Evolutionary conservation across 148 eudicot species (phyloP).

Genomic region (Rhododendron williamsianum): DNA sequence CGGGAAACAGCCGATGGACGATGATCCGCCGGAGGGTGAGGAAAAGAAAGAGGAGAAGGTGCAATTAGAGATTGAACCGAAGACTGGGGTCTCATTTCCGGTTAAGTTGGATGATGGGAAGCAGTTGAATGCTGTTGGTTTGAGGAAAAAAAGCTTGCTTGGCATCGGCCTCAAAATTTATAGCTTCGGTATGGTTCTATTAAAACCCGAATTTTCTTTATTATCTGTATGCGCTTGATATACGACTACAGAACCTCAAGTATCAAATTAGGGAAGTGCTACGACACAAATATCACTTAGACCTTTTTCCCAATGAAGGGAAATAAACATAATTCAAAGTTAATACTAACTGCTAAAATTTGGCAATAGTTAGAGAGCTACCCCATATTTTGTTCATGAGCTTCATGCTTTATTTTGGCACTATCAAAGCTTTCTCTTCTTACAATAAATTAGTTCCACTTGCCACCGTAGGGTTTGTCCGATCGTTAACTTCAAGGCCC

Average conservation of each 20-base stretch:
- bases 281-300: no score
- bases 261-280: no score
- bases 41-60: conserved; percentile 22
- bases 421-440: no score
- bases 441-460: not conserved
- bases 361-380: no score
- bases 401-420: not conserved
- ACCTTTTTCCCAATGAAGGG: no score
- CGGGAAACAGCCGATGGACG: not conserved
- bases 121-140: conserved; percentile 36
- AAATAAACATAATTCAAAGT: not conserved
- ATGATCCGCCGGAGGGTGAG: not conserved
- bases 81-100: conserved; percentile 37
- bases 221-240: not conserved
- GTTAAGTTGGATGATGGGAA: conserved; percentile 37
- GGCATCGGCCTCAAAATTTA: conserved; percentile 42
- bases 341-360: not conserved
- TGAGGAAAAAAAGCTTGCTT: conserved; percentile 46
- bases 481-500: not conserved
- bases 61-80: conserved; percentile 28
- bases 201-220: not conserved
- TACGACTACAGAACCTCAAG: no score
- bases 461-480: not conserved
- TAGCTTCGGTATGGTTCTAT: conserved; percentile 31
- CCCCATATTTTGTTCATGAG: no score